Evolutionary conservation across 129 eudicot species (phyloP).

Genomic region (Artemisia tridentata): DNA sequence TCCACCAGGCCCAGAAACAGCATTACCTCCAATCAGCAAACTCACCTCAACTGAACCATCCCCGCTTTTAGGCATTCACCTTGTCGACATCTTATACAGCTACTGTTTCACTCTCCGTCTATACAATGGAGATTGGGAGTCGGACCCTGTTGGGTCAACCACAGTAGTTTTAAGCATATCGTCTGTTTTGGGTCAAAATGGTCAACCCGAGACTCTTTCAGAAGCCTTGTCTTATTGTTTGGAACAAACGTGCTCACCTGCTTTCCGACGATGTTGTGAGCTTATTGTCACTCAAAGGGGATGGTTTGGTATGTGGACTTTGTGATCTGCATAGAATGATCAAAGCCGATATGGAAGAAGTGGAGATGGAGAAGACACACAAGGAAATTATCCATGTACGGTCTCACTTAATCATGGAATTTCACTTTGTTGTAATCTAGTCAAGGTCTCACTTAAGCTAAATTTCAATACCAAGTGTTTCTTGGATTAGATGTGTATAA

Average conservation of each 20-base stretch:
- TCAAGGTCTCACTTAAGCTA: too few relatives aligned
- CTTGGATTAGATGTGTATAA: too few relatives aligned
- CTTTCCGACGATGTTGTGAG: conserved; percentile 49
- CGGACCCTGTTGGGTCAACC: conserved; percentile 70
- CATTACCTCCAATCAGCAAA: conserved; percentile 52
- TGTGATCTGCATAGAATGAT: conserved; percentile 60
- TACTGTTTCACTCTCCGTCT: conserved; percentile 88
- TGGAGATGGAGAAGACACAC: conserved; percentile 46
- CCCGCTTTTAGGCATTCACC: conserved; percentile 74
- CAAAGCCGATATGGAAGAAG: conserved; percentile 45
- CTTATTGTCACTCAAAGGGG: conserved; percentile 48
- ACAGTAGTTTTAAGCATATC: conserved; percentile 42
- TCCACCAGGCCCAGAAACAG: conserved; percentile 80
- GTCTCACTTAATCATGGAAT: too few relatives aligned
- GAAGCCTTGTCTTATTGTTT: conserved; percentile 65
- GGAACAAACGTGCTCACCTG: conserved; percentile 83
- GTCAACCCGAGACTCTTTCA: conserved; percentile 68
- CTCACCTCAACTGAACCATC: conserved; percentile 75
- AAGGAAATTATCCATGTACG: too few relatives aligned
- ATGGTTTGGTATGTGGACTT: conserved; percentile 64
- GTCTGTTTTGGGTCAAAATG: too few relatives aligned
- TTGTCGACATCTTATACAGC: conserved; percentile 73
- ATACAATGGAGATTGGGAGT: conserved; percentile 85
- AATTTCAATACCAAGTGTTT: too few relatives aligned
- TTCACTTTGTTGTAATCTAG: too few relatives aligned